Percentiles rank a stretch among this genome's conserved stretches.
Conservation (phyloP, 331 rosid genomes). For the Ulmus americana region DNA sequence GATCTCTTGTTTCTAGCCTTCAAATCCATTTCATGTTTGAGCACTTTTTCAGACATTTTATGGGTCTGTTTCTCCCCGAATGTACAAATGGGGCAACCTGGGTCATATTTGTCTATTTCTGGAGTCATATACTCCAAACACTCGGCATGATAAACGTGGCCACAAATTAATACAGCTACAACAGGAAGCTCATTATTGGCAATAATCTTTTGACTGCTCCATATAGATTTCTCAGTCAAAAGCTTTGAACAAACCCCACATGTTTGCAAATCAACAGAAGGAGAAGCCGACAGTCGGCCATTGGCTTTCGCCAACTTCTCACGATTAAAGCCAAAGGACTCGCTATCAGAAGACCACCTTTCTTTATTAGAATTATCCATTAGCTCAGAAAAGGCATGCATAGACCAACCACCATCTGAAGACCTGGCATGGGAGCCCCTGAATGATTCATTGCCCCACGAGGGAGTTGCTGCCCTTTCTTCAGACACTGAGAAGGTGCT, state of each 20-base stretch:
- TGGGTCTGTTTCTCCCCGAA: constrained; percentile 68
- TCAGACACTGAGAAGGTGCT: constrained; percentile 49
- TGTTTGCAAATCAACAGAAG: constrained; percentile 56
- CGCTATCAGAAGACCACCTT: constrained; percentile 85
- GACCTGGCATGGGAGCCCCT: constrained; percentile 59
- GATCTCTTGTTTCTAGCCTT: constrained; percentile 58
- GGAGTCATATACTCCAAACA: constrained; percentile 80
- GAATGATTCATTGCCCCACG: constrained; percentile 59
- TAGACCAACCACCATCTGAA: constrained; percentile 78
- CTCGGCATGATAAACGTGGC: constrained; percentile 85
- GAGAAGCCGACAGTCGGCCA: constrained; percentile 48
- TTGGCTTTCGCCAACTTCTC: constrained; percentile 56
- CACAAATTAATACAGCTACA: constrained; percentile 76
- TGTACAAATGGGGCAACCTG: constrained; percentile 80
- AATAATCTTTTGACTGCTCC: constrained; percentile 77
- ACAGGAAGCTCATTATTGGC: constrained; percentile 71
- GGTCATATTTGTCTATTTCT: constrained; percentile 72
- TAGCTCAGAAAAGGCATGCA: constrained; percentile 72
- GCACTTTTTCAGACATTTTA: constrained; percentile 57
- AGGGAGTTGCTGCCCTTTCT: constrained; percentile 53
- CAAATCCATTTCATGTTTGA: constrained; percentile 70
- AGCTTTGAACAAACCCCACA: constrained; percentile 85
- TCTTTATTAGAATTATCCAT: constrained; percentile 66
- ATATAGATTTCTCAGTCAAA: constrained; percentile 64
- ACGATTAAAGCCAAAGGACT: constrained; percentile 58